These are phyloP conservation scores for Inosperma sp. DNA, from an alignment of 768 basidiomycete species.

Conservation along the genomic window DNA sequence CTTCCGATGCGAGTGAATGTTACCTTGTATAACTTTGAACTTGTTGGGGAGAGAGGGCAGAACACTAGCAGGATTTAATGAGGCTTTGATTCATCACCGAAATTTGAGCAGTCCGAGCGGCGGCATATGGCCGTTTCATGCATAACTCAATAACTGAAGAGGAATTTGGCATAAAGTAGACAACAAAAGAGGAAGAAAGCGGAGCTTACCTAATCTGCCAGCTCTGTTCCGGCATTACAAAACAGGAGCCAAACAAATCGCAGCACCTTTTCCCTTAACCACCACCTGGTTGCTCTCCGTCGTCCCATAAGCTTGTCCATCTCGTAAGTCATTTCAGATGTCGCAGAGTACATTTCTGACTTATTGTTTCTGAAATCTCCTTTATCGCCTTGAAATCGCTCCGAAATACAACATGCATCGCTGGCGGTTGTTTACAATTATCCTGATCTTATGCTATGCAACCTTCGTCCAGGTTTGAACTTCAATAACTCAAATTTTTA, in stretches of 20 bases:
- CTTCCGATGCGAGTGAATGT: too few species aligned
- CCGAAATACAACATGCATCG: background rate
- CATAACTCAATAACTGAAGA: too few species aligned
- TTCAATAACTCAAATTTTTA: constrained; percentile 24
- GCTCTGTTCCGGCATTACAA: constrained; percentile 37
- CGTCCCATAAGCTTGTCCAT: constrained; percentile 22
- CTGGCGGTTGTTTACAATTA: background rate
- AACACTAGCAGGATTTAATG: too few species aligned
- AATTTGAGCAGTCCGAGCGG: too few species aligned
- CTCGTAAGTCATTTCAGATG: constrained; percentile 30
- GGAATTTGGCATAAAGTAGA: too few species aligned
- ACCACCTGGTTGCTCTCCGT: constrained; percentile 36
- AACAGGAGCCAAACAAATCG: constrained; percentile 42
- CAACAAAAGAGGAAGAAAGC: constrained; percentile 11
- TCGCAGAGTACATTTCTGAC: background rate
- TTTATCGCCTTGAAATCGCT: constrained; percentile 34
- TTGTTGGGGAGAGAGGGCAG: too few species aligned
- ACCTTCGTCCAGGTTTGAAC: constrained; percentile 29
- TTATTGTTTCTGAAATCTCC: constrained; percentile 1
- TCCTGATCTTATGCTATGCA: constrained; percentile 32
- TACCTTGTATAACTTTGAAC: too few species aligned
- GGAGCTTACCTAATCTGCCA: constrained; percentile 35
- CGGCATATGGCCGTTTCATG: too few species aligned
- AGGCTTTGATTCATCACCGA: too few species aligned
- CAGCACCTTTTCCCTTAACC: constrained; percentile 47